Evolutionary conservation across 1,284 basidiomycete genomes (phyloP).

Genomic region (Flammula alnicola): DNA sequence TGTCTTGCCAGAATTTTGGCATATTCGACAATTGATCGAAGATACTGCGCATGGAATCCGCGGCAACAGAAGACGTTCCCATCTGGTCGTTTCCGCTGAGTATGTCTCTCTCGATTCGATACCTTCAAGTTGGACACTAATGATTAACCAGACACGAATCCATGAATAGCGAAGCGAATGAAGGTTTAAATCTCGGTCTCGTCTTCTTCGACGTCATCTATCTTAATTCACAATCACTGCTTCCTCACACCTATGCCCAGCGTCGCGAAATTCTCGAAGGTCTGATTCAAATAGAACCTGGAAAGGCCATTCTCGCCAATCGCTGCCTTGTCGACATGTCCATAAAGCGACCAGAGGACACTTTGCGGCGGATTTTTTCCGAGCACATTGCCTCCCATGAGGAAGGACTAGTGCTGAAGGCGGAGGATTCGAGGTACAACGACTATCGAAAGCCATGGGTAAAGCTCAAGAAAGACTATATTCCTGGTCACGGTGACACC

Average conservation of each 20-base stretch:
- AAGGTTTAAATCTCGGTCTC: constrained; percentile 68
- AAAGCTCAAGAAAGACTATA: constrained; percentile 87
- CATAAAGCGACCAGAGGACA: constrained; percentile 26
- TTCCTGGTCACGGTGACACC: constrained; percentile 79
- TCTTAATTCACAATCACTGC: constrained; percentile 61
- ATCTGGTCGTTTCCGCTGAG: constrained; percentile 8
- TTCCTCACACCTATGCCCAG: constrained; percentile 57
- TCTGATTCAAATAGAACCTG: constrained; percentile 53
- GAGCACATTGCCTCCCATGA: constrained; percentile 51
- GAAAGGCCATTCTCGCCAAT: constrained; percentile 67
- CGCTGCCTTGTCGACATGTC: constrained; percentile 40
- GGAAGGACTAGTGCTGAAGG: constrained; percentile 82
- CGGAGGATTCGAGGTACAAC: constrained; percentile 67
- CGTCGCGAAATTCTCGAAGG: constrained; percentile 68
- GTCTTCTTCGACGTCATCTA: constrained; percentile 86
- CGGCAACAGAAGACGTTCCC: constrained; percentile 18
- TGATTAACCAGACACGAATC: constrained; percentile 38
- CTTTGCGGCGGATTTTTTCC: constrained; percentile 48
- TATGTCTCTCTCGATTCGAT: constrained; percentile 7
- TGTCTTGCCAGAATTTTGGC: constrained; percentile 65
- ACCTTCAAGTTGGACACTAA: neutral
- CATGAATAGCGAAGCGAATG: constrained; percentile 50
- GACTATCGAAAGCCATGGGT: constrained; percentile 72
- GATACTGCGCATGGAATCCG: constrained; percentile 60
- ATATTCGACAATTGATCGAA: constrained; percentile 61